phyloP scores from a whole-genome alignment of 371 early-diverging fungal species.

The Mortierella sp. region DNA sequence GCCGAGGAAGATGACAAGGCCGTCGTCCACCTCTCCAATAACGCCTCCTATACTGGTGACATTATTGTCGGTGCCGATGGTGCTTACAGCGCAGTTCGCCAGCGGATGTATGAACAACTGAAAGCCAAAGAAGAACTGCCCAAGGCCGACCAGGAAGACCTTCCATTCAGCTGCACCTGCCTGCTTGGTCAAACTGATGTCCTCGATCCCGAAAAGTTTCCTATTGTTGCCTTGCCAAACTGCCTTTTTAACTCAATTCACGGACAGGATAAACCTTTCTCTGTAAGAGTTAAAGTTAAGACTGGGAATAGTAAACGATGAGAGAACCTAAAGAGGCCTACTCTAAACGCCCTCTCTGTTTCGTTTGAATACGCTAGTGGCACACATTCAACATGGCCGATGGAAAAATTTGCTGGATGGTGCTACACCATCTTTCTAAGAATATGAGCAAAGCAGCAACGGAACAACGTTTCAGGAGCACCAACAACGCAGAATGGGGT shows the following conservation, averaged over 20 bases:
- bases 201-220: slow-evolving; percentile 6
- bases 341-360: background rate
- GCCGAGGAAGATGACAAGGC: background rate
- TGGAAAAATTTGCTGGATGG: background rate
- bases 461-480: background rate
- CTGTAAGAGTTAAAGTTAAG: background rate
- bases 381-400: background rate
- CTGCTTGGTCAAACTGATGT: slow-evolving; percentile 15
- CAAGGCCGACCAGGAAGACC: background rate
- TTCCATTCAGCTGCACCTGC: slow-evolving; percentile 15
- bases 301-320: background rate
- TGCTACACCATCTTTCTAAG: background rate
- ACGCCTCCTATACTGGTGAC: background rate
- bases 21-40: slow-evolving; percentile 4
- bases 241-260: background rate
- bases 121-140: slow-evolving; percentile 4
- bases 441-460: background rate
- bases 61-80: slow-evolving; percentile 24
- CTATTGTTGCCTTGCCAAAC: background rate
- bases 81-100: slow-evolving; percentile 20
- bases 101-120: slow-evolving; percentile 1
- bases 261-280: background rate
- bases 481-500: background rate
- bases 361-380: background rate
- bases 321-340: background rate